phyloP scores from a whole-genome alignment of 2,329 filamentous ascomycete genomes.

The Sclerotinia borealis region DNA sequence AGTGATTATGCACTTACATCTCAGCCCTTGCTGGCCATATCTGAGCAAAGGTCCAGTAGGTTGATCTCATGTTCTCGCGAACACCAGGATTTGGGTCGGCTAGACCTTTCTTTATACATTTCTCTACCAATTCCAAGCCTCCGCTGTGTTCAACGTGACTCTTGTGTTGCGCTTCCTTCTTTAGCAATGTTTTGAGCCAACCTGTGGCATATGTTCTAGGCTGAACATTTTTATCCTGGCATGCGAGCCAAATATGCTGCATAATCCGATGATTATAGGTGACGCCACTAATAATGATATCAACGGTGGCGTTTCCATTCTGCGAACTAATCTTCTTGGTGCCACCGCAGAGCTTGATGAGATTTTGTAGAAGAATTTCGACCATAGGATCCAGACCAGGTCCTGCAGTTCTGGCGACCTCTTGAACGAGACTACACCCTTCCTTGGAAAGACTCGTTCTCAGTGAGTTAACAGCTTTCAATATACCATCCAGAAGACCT shows the following conservation, averaged over 20 bases:
- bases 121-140: slow-evolving; percentile 76
- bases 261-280: slow-evolving; percentile 76
- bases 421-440: slow-evolving; percentile 77
- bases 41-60: slow-evolving; percentile 77
- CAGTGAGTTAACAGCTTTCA: slow-evolving; percentile 77
- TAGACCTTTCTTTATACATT: slow-evolving; percentile 84
- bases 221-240: slow-evolving; percentile 89
- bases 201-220: slow-evolving; percentile 70
- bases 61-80: slow-evolving; percentile 75
- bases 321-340: slow-evolving; percentile 92
- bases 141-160: slow-evolving; percentile 77
- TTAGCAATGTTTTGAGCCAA: slow-evolving; percentile 80
- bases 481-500: slow-evolving; percentile 73
- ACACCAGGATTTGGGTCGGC: slow-evolving; percentile 85
- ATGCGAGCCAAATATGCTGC: slow-evolving; percentile 77
- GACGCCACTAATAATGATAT: slow-evolving; percentile 70
- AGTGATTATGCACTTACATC: slow-evolving; percentile 44
- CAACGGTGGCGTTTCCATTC: slow-evolving; percentile 74
- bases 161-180: slow-evolving; percentile 72
- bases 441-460: slow-evolving; percentile 87
- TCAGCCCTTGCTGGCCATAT: slow-evolving; percentile 77
- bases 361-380: slow-evolving; percentile 79
- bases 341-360: slow-evolving; percentile 81
- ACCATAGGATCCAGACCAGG: slow-evolving; percentile 80
- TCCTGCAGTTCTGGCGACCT: slow-evolving; percentile 70